These are phyloP conservation scores for Colletotrichum truncatum DNA, from an alignment of 2,329 filamentous ascomycete species.

Conservation along the genomic window DNA sequence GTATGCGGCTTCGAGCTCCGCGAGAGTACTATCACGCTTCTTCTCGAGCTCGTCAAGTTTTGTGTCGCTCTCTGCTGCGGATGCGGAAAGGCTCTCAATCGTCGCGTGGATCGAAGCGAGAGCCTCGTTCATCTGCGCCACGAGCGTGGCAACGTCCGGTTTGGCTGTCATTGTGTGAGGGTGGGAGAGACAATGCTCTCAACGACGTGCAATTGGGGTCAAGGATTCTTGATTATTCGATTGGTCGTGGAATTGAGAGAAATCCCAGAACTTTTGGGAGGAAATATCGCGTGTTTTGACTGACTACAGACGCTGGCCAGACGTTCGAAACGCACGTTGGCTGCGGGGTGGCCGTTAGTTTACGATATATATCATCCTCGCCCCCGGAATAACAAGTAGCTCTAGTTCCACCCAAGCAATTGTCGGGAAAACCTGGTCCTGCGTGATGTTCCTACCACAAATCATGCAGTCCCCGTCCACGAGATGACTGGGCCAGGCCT, in stretches of 20 bases:
- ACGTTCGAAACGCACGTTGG: neutral
- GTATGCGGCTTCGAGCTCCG: constrained; percentile 41
- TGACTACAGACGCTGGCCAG: constrained; percentile 8
- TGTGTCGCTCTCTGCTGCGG: constrained; percentile 40
- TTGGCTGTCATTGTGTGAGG: constrained; percentile 26
- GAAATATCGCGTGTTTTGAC: neutral
- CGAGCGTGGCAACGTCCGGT: constrained; percentile 47
- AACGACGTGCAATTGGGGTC: neutral
- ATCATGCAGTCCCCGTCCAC: constrained; percentile 19
- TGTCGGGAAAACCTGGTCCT: constrained; percentile 10
- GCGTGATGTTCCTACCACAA: constrained; percentile 14
- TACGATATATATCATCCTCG: constrained; percentile 28
- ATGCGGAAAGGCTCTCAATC: constrained; percentile 42
- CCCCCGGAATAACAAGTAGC: constrained; percentile 1
- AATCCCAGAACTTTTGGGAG: neutral
- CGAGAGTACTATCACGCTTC: constrained; percentile 44
- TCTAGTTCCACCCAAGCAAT: constrained; percentile 8
- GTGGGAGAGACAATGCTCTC: constrained; percentile 2
- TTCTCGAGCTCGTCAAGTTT: constrained; percentile 50
- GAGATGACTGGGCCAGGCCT: neutral
- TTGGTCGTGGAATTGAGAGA: neutral
- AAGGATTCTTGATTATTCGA: neutral
- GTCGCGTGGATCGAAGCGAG: constrained; percentile 49
- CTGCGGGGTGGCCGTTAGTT: constrained; percentile 12
- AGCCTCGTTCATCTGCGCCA: constrained; percentile 53